These are phyloP conservation scores for Helotiales sp. DNA, from an alignment of 2,329 filamentous ascomycete genomes.

Conservation along the genomic window DNA sequence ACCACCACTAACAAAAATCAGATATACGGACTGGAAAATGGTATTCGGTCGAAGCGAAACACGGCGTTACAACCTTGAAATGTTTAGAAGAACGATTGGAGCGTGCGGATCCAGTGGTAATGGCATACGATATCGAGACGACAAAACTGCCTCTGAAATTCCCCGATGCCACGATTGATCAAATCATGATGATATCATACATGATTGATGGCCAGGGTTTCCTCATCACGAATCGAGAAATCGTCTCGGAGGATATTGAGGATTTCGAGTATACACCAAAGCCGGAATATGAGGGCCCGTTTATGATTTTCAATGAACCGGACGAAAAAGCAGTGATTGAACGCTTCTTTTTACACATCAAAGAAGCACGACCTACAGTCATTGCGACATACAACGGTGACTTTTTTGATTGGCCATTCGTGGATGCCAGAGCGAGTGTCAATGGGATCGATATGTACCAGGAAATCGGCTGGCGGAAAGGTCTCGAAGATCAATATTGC, in stretches of 20 bases:
- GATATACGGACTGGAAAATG: constrained; percentile 96
- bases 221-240: constrained; percentile 95
- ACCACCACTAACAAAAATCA: constrained; percentile 45
- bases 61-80: constrained; percentile 81
- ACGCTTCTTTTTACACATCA: constrained; percentile 93
- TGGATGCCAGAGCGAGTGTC: constrained; percentile 89
- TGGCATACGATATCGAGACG: constrained; percentile 99
- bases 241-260: constrained; percentile 94
- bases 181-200: constrained; percentile 99
- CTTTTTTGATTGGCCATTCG: constrained; percentile 99
- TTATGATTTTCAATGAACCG: constrained; percentile 98
- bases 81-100: constrained; percentile 87
- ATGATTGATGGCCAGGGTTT: constrained; percentile 99
- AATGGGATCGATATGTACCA: constrained; percentile 99
- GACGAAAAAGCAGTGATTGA: constrained; percentile 88
- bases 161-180: constrained; percentile 90
- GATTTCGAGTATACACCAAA: constrained; percentile 99
- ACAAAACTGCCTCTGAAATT: constrained; percentile 96
- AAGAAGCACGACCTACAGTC: constrained; percentile 90
- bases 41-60: constrained; percentile 95
- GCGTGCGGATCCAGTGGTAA: constrained; percentile 93
- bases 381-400: constrained; percentile 99
- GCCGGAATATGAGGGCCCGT: constrained; percentile 91
- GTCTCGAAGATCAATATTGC: constrained; percentile 94
- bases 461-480: constrained; percentile 96